These are phyloP conservation scores for Dillenia suffruticosa DNA, from an alignment of 164 flowering plant genomes.

Conservation along the genomic window DNA sequence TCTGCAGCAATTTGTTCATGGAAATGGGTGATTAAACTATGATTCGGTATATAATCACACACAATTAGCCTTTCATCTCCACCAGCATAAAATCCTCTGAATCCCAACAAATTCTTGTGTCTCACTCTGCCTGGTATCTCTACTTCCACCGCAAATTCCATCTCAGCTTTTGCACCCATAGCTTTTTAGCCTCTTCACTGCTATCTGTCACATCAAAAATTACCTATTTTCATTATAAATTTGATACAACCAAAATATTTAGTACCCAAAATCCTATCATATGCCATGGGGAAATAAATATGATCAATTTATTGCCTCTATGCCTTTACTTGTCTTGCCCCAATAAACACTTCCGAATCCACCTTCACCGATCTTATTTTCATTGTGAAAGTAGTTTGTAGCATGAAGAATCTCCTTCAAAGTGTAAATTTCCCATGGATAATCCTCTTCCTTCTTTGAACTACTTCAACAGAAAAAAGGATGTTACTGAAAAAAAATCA, in stretches of 20 bases:
- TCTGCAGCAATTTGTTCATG: constrained; percentile 57
- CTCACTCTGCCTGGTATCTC: constrained; percentile 76
- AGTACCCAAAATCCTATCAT: not conserved
- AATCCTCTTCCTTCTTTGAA: constrained; percentile 24
- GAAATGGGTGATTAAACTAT: constrained; percentile 62
- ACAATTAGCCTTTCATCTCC: constrained; percentile 74
- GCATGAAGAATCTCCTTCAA: constrained; percentile 66
- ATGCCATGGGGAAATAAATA: not conserved
- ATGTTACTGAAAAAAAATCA: not conserved
- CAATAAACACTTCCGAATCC: constrained; percentile 79
- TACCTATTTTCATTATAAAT: not conserved
- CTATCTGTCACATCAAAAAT: constrained; percentile 37
- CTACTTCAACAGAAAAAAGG: constrained; percentile 11
- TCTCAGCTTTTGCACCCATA: constrained; percentile 64
- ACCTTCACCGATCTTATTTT: constrained; percentile 78
- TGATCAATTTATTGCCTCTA: constrained; percentile 38
- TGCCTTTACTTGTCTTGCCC: constrained; percentile 67
- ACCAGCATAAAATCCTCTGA: constrained; percentile 69
- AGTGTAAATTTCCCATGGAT: constrained; percentile 63
- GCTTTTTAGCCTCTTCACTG: constrained; percentile 64
- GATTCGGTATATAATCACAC: constrained; percentile 80
- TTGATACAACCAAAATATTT: not conserved
- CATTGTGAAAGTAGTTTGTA: constrained; percentile 60
- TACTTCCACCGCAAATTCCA: constrained; percentile 86
- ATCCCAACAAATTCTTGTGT: constrained; percentile 58